Evolutionary conservation across 2,329 filamentous ascomycete species (phyloP), one percentile per base, ranked within the genome.

Genomic region (Exophiala aquamarina): DNA sequence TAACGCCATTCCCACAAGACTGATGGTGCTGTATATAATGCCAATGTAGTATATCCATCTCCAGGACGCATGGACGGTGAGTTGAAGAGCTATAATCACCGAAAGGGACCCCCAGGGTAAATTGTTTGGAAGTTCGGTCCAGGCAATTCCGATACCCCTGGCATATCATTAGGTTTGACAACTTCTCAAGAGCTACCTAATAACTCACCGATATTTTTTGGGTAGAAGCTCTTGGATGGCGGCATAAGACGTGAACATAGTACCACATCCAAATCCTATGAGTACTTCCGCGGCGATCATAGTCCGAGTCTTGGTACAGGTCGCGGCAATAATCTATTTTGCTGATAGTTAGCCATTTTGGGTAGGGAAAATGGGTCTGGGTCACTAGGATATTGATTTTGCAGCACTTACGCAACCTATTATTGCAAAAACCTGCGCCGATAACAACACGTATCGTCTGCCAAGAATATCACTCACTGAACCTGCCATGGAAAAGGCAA

Each of bases 31-130:
- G 21, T 38, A 49, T n/a, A 46, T 47, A 11, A 47, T 14, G 18
- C 35, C 47, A 11, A 53, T 39, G 37, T 38, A 77, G 59, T 73
- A 79, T 41, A 62, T 68, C 71, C 73, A 76, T 32, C 75, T 64
- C 74, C 75, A 78, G 9, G 2, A 7, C 11, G 31, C 23, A 21
- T 32, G 10, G 15, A 26, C 7, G 15, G 14, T 21, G 4, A 43
- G 15, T 15, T 20, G 13, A 13, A 18, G 32, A n/a, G 40, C 40
- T 19, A 43, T 43, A 11, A 43, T 10, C 19, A 73, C 71, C 0
- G 73, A 74, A 15, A 61, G 59, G 5, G 43, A 50, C 5, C 51
- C 57, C 15, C 59, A 55, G 5, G 63, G 66, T 35, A 69, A 57
- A 15, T 20, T 43, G 9, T 33, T 43, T 26, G 31, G 19, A 9